Base-by-base conservation (phyloP, 1,284 basidiomycete genomes). In the Leccinum pachyderme region DNA sequence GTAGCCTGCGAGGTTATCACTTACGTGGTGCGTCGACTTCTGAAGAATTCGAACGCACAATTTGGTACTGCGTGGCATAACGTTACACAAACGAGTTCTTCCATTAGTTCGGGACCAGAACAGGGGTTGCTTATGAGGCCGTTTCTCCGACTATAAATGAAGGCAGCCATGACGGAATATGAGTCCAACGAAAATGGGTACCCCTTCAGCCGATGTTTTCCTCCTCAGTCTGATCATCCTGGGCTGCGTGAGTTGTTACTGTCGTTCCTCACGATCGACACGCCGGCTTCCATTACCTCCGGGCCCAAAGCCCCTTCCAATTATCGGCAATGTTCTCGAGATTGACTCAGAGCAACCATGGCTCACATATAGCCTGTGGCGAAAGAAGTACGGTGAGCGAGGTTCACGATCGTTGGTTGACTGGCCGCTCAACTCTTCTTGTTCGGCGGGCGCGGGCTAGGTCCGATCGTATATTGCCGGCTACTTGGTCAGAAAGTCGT, bases 311-410 rank as follows among this genome's bases (percentile, higher is more conserved):
- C 63, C 70, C 12, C 54, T 72, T 31, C 73, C 74, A 0, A 29
- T 75, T 3, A 58, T 74, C 32, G 73, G 73, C 12, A 81, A 81
- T 65, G 57, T 77, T 29, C 59, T 76, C 24, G 75, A 81, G 44
- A 73, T 81, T 64, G 74, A 81, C 2, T 62, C 68, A 1, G 57
- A 69, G 47, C 69, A 69, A 39, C 75, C 76, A 18, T 82, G 78
- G 79, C 57, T 67, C 46, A 67, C 63, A 15, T 67, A 72, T 25
- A 58, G 66, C 28, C 7, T 8, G 25, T 67, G 66, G 66, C 54
- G 57, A 46, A 65, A 66, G 45, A 70, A 57, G 56, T 71, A 71
- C 37, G 66, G 66, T 66, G 25, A 33, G 58, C 9, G 24, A 22
- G 31, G 18, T 45, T 33, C 27, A 29, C 15, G 4, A 24, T 27